Conservation (phyloP, 2,329 filamentous ascomycete genomes). For the Gremmenia infestans region DNA sequence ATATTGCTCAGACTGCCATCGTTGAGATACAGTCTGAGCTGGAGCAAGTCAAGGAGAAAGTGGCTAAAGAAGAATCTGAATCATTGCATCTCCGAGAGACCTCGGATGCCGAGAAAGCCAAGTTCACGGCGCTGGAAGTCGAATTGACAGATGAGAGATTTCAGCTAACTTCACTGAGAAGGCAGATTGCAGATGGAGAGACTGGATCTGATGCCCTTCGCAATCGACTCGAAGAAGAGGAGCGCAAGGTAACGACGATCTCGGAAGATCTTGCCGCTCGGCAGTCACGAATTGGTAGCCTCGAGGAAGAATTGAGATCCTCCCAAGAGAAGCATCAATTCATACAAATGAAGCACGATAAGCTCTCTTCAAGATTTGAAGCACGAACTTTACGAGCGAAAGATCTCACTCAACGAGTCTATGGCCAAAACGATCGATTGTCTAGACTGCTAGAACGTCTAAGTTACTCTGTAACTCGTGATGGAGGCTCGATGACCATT, state of each 20-base stretch:
- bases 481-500: constrained; percentile 67
- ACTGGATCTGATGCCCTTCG: constrained; percentile 76
- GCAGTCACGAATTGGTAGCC: constrained; percentile 68
- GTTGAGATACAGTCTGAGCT: constrained; percentile 55
- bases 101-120: constrained; percentile 49
- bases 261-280: constrained; percentile 67
- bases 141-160: constrained; percentile 60
- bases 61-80: constrained; percentile 48
- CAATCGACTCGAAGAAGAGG: constrained; percentile 69
- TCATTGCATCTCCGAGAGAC: constrained; percentile 49
- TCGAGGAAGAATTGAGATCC: constrained; percentile 70
- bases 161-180: constrained; percentile 63
- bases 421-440: constrained; percentile 79
- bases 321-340: constrained; percentile 60
- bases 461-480: constrained; percentile 74
- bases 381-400: constrained; percentile 68
- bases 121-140: constrained; percentile 47
- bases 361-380: constrained; percentile 55
- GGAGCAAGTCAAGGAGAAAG: constrained; percentile 45
- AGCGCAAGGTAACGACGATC: constrained; percentile 62
- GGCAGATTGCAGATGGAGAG: constrained; percentile 74
- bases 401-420: constrained; percentile 79
- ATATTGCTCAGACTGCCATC: constrained; percentile 50
- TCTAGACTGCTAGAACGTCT: constrained; percentile 78
- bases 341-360: constrained; percentile 47